Conservation (phyloP, 345 rosid species). For the Eucalyptus pauciflora region DNA sequence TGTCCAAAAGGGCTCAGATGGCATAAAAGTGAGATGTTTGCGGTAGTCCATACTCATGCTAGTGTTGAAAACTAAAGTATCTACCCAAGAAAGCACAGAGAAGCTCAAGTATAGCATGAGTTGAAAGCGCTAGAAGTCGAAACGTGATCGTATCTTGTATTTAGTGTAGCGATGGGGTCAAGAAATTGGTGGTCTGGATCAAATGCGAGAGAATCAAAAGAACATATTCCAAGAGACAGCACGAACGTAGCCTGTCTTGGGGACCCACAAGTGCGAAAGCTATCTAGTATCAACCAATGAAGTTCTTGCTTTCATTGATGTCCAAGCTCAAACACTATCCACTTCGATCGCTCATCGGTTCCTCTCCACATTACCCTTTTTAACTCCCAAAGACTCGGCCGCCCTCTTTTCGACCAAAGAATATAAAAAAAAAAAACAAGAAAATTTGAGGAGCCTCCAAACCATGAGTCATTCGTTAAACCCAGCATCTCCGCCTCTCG, state of each 20-base stretch:
- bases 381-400: not conserved
- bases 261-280: not conserved
- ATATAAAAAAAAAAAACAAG: not conserved
- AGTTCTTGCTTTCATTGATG: not conserved
- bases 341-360: not conserved
- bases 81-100: not conserved
- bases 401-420: not conserved
- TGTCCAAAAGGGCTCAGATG: not conserved
- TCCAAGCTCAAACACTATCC: not conserved
- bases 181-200: not conserved
- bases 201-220: not conserved
- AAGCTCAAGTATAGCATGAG: not conserved
- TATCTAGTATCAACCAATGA: not conserved
- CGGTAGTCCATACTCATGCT: not conserved
- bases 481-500: not conserved
- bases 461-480: not conserved
- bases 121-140: not conserved
- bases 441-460: not conserved
- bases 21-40: not conserved
- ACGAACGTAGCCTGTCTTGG: not conserved
- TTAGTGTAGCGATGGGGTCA: not conserved
- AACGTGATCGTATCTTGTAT: not conserved
- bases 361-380: not conserved
- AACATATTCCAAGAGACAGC: not conserved
- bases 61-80: not conserved